Percentiles rank a stretch among this genome's conserved stretches.
Conservation (phyloP, 306 rosid species). For the Castanea crenata region DNA sequence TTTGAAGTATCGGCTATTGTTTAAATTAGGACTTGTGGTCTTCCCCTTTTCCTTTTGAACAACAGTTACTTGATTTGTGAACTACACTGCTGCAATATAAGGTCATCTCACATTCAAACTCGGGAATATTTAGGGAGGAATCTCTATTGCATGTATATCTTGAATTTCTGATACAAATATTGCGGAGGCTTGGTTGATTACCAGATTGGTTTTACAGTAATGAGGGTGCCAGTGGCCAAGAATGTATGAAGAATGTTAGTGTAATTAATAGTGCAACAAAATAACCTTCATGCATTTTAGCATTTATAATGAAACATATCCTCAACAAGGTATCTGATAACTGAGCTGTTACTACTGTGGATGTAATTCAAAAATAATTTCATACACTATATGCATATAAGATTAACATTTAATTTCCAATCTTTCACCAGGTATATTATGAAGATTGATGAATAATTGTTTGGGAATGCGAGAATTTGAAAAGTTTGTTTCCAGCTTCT, state of each 20-base stretch:
- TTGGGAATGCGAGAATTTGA: neutral
- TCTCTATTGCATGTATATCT: neutral
- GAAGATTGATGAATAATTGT: neutral
- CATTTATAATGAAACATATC: neutral
- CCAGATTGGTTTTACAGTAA: neutral
- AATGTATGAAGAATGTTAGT: neutral
- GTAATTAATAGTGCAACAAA: no score
- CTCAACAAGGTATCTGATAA: neutral
- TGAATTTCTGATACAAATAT: neutral
- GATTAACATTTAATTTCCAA: no score
- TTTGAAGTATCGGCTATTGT: neutral
- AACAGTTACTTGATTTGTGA: neutral
- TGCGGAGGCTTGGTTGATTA: neutral
- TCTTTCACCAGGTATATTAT: no score
- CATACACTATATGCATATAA: no score
- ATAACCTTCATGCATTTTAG: neutral
- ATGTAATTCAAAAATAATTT: no score
- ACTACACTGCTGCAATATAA: neutral
- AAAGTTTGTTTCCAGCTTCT: conserved; percentile 1
- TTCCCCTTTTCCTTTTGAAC: neutral
- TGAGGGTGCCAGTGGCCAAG: neutral
- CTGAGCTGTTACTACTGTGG: neutral
- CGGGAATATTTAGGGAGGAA: neutral
- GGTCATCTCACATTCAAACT: neutral
- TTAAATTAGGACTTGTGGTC: neutral